These are phyloP conservation scores for Pythium folliculosum DNA, from an alignment of 352 stramenopile genomes.

Conservation along the genomic window DNA sequence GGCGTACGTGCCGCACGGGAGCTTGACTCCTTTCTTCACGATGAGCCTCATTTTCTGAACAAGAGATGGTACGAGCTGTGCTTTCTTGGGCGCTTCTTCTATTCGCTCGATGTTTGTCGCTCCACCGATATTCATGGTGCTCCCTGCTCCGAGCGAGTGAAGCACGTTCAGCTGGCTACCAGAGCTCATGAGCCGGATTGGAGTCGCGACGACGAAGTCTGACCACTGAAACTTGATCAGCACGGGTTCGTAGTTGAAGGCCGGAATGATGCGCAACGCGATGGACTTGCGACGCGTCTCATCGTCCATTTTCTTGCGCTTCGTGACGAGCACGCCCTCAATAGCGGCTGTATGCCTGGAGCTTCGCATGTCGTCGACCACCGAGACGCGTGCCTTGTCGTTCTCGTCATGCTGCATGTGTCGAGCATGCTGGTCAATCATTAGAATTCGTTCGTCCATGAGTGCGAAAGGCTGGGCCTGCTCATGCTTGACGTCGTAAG, in stretches of 20 bases:
- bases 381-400: slow-evolving; percentile 16
- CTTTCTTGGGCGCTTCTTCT: slow-evolving; percentile 14
- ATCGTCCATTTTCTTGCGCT: slow-evolving; percentile 64
- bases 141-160: slow-evolving; percentile 1
- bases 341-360: slow-evolving; percentile 16
- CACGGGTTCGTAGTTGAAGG: slow-evolving; percentile 70
- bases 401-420: slow-evolving; percentile 57
- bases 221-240: slow-evolving; percentile 75
- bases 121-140: background rate
- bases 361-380: slow-evolving; percentile 1
- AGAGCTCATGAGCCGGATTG: slow-evolving; percentile 36
- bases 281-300: slow-evolving; percentile 64
- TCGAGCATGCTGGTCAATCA: slow-evolving; percentile 44
- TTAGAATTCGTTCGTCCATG: slow-evolving; percentile 55
- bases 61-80: slow-evolving; percentile 31
- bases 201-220: slow-evolving; percentile 66
- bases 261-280: slow-evolving; percentile 52
- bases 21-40: slow-evolving; percentile 55
- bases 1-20: slow-evolving; percentile 63
- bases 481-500: slow-evolving; percentile 62
- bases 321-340: slow-evolving; percentile 49
- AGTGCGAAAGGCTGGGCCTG: slow-evolving; percentile 48
- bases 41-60: slow-evolving; percentile 63
- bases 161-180: slow-evolving; percentile 24
- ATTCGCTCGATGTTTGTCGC: slow-evolving; percentile 3